Evolutionary conservation across 805 yeast genomes (phyloP), one percentile per base, ranked within the genome.

Genomic region (Schwanniomyces pseudopolymorphus): DNA sequence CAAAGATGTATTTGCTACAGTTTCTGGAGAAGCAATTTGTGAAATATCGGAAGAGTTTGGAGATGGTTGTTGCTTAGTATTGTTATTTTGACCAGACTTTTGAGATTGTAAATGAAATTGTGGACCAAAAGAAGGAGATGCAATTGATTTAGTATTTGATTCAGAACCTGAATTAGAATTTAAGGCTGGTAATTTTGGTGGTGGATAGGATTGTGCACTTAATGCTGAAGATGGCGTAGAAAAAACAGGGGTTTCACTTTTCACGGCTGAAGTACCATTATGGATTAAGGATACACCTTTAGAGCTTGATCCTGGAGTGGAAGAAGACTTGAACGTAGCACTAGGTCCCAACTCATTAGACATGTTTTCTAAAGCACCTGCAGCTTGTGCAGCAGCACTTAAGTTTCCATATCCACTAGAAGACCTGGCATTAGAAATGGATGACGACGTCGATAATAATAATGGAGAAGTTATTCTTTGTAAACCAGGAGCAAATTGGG

Each of bases 401-500:
- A 43, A 9, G 24, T 42, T 49, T 28, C 33, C 26, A 40, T 43
- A 39, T 21, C 39, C 40, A 20, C 49, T 50, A 3, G 54, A 47
- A 6, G 58, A 56, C 44, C 75, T 62, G 1, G 74, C 65, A 65
- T 54, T 77, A 58, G 64, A 77, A 58, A 65, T 63, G 47, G 69
- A 71, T 35, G 79, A 55, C 20, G 80, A 53, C 13, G 83, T 79
- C 6, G 84, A 77, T 38, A 84, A 68, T 48, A 84, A 63, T 43
- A 84, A 66, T 0, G 89, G 89, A 13, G 87, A 81, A 0, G 88
- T 83, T 47, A 84, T 83, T 28, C 83, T 63, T 49, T 79, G 78
- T 43, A 84, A 63, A 37, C 83, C 83, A 0, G 85, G 81, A 25
- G 85, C 87, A 71, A 81, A 84, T 56, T 82, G 87, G 1, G 87